Base-by-base conservation (phyloP, 768 basidiomycete genomes). In the Suillus tomentosus region DNA sequence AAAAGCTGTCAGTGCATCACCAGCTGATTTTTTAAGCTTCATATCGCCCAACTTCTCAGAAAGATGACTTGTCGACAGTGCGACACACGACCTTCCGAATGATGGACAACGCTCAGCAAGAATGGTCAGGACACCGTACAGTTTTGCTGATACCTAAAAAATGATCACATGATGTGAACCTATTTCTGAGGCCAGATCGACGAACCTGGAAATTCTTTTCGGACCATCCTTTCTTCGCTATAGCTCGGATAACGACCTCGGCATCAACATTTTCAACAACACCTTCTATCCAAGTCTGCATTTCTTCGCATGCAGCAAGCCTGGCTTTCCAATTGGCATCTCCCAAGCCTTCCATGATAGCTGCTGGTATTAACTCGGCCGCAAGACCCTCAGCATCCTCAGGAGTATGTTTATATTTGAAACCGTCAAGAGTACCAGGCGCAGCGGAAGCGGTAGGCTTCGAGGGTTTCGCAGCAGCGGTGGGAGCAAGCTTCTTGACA, bases 161-260 rank as follows among this genome's bases (percentile, higher is more conserved):
- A 53, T 63, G 50, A 53, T 69, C 34, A 70, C 17, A 39, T 66
- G 51, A 64, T 43, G 54, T 53, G 15, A 42, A 39, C 58, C 15
- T 15, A 34, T 59, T 27, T 40, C 19, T 24, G 3, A 61, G 13
- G 31, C 10, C 60, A 37, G 62, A 36, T 24, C 5, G 27, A 71
- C 77, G 62, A 65, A 92, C 96, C 80, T 99, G 96, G 69, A 99
- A 99, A 71, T 99, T 99, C 82, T 97, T 99, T 79, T 99, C 97
- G n/a, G 83, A 85, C 95, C 95, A 98, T 3, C 96, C 95, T 67
- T 92, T 94, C 81, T 96, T 99, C 4, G 86, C 89, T 64, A 99
- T 77, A 68, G 91, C 89, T 31, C 96, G 84, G 22, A 98, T 86
- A 43, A 99, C 71, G 5, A 99, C 87, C 76, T 99, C 97, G 14